These are phyloP conservation scores for Populus hybrid DNA, from an alignment of 441 rosid species.

Conservation along the genomic window DNA sequence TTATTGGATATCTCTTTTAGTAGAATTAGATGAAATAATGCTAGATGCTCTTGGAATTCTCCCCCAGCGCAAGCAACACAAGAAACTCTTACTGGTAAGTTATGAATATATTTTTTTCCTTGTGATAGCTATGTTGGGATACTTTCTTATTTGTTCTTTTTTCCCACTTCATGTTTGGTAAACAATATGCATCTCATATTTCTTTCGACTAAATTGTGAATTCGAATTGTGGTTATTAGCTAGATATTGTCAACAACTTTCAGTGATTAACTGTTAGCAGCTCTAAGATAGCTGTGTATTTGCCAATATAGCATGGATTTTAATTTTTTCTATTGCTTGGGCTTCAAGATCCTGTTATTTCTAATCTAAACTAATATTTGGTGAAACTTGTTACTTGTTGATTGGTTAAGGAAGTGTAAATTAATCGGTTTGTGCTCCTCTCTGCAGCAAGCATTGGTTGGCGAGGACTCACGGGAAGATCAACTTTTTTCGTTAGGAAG, in stretches of 20 bases:
- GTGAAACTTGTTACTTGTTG: slow-evolving; percentile 1
- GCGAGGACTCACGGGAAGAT: slow-evolving; percentile 72
- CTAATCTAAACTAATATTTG: neutral
- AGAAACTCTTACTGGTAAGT: slow-evolving; percentile 89
- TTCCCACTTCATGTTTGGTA: neutral
- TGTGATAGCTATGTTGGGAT: neutral
- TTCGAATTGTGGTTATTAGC: neutral
- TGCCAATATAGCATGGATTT: neutral
- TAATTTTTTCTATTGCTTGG: neutral
- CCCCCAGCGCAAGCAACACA: slow-evolving; percentile 97
- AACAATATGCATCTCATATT: neutral
- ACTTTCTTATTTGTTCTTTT: neutral
- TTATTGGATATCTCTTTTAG: slow-evolving; percentile 30
- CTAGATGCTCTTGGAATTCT: slow-evolving; percentile 97
- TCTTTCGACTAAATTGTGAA: neutral
- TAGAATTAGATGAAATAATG: slow-evolving; percentile 97
- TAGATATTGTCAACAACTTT: neutral
- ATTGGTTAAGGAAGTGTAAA: slow-evolving; percentile 14
- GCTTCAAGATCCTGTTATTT: neutral
- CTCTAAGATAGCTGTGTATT: too few species aligned
- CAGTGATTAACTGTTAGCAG: too few species aligned
- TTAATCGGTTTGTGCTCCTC: slow-evolving; percentile 12
- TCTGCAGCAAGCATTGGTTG: slow-evolving; percentile 81
- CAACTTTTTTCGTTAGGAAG: slow-evolving; percentile 65
- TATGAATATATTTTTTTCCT: slow-evolving; percentile 14